Percentiles rank a stretch among this genome's conserved stretches.
Conservation (phyloP, 192 early-diverging fungal genomes). For the Coemansia sp. region DNA sequence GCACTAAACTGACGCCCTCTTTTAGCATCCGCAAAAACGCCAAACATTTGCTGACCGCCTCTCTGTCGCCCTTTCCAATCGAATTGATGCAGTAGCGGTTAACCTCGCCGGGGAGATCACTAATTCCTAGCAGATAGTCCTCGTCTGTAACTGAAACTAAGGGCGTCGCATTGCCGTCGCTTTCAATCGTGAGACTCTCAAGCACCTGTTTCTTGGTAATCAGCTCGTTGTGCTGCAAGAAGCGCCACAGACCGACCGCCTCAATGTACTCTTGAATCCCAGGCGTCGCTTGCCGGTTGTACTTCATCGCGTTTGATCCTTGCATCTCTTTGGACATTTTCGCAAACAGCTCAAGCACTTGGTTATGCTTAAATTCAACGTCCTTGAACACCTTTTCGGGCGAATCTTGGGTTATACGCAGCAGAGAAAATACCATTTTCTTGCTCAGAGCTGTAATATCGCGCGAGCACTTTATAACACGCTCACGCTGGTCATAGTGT, state of each 20-base stretch:
- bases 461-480: constrained; percentile 54
- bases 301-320: constrained; percentile 42
- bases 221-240: constrained; percentile 29
- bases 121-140: constrained; percentile 59
- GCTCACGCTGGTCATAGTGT: constrained; percentile 57
- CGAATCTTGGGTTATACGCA: constrained; percentile 44
- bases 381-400: constrained; percentile 37
- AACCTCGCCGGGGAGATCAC: constrained; percentile 62
- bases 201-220: constrained; percentile 43
- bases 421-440: constrained; percentile 53
- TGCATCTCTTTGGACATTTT: constrained; percentile 39
- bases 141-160: constrained; percentile 31
- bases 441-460: constrained; percentile 56
- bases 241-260: constrained; percentile 49
- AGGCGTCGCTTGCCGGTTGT: constrained; percentile 37
- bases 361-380: constrained; percentile 29
- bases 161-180: constrained; percentile 1
- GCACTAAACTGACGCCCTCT: constrained; percentile 36
- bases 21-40: constrained; percentile 48
- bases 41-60: constrained; percentile 43
- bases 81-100: constrained; percentile 61
- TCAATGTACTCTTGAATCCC: constrained; percentile 56
- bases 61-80: constrained; percentile 50
- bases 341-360: constrained; percentile 34
- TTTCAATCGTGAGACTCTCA: constrained; percentile 10